These are phyloP conservation scores for Didymella arachidicola DNA, from an alignment of 2,329 filamentous ascomycete species.

Conservation along the genomic window DNA sequence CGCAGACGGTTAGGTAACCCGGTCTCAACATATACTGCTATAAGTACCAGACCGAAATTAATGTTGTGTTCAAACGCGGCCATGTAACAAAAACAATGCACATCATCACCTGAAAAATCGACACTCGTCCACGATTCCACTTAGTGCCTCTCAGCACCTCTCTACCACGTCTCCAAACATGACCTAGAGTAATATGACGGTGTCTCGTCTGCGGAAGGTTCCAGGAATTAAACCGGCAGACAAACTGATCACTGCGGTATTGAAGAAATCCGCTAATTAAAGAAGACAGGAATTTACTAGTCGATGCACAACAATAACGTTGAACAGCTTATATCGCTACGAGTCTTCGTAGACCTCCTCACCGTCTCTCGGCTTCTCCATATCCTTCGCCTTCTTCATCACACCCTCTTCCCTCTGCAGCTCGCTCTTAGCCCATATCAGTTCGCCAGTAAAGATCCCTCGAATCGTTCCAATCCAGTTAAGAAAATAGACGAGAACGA, in stretches of 20 bases:
- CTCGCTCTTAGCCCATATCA: constrained; percentile 19
- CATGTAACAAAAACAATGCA: neutral
- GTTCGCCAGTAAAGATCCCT: constrained; percentile 5
- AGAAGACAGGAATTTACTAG: neutral
- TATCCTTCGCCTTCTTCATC: constrained; percentile 14
- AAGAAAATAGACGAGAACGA: constrained; percentile 7
- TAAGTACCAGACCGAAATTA: neutral
- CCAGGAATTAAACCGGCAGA: neutral
- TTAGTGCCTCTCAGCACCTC: too few species aligned
- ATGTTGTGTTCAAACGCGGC: neutral
- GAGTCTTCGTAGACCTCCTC: neutral
- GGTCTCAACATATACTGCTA: neutral
- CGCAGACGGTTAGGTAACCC: too few species aligned
- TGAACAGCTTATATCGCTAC: neutral
- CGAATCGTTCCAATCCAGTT: constrained; percentile 13
- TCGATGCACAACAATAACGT: neutral
- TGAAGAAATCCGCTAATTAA: neutral
- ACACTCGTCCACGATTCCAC: too few species aligned
- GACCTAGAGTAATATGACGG: too few species aligned
- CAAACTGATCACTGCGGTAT: constrained; percentile 1
- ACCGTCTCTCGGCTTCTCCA: neutral
- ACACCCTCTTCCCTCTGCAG: constrained; percentile 15
- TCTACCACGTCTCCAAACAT: too few species aligned
- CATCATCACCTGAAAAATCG: neutral
- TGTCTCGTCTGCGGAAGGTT: constrained; percentile 9